These are phyloP conservation scores for Salix viminalis DNA, from an alignment of 345 rosid species.

Conservation along the genomic window DNA sequence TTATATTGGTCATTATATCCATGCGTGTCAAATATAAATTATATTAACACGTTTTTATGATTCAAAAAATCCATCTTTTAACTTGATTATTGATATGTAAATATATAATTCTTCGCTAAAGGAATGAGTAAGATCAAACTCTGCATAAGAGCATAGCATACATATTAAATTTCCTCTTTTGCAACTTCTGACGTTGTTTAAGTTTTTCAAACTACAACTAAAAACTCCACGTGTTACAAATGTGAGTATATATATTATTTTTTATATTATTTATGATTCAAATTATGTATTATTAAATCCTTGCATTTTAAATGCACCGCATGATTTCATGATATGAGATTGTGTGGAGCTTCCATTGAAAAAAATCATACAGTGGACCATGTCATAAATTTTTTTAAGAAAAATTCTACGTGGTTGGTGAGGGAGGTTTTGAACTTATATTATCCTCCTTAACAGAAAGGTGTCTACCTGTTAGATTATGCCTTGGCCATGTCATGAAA, in stretches of 20 bases:
- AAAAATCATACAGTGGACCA: not conserved
- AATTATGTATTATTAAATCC: not conserved
- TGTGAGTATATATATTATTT: not conserved
- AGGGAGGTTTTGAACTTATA: not conserved
- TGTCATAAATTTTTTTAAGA: not conserved
- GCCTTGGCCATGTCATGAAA: not conserved
- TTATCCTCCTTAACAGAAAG: not conserved
- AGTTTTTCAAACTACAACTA: not conserved
- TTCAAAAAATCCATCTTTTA: too few relatives aligned
- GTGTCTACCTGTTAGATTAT: not conserved
- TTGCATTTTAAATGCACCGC: not conserved
- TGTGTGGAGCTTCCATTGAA: not conserved
- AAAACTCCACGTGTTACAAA: not conserved
- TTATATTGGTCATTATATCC: not conserved
- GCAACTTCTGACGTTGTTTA: not conserved
- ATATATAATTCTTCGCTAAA: not conserved
- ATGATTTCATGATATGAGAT: not conserved
- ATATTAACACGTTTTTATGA: too few relatives aligned
- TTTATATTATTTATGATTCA: not conserved
- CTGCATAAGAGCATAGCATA: not conserved
- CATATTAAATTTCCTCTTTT: not conserved
- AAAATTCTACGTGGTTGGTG: not conserved
- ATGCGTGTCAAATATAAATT: not conserved
- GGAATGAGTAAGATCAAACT: not conserved
- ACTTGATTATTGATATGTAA: too few relatives aligned